A percentile compares a stretch with the other conserved stretches of the same genome.
Evolutionary conservation across 176 grass and related monocot species (phyloP).

Genomic region (Themeda triandra): DNA sequence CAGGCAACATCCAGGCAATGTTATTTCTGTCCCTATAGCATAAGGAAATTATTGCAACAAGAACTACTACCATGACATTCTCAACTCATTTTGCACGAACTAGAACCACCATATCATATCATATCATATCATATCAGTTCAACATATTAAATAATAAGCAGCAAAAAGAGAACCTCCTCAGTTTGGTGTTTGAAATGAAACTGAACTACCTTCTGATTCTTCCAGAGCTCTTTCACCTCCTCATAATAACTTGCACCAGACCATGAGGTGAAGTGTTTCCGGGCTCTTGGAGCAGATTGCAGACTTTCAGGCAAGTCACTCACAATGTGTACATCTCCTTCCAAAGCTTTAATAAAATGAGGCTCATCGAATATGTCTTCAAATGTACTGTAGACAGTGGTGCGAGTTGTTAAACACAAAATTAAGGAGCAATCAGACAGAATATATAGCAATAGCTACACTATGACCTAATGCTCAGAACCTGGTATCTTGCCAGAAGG

Average conservation of each 20-base stretch:
- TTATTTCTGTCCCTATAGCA: background rate
- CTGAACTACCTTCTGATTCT: slow-evolving; percentile 80
- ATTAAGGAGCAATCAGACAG: background rate
- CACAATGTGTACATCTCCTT: slow-evolving; percentile 73
- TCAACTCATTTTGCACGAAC: background rate
- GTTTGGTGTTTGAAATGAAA: background rate
- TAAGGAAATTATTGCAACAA: background rate
- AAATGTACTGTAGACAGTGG: slow-evolving; percentile 54
- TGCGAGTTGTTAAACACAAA: slow-evolving; percentile 13
- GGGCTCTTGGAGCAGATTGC: slow-evolving; percentile 69
- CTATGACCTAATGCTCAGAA: slow-evolving; percentile 26
- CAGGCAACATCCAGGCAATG: background rate
- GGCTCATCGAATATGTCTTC: slow-evolving; percentile 83
- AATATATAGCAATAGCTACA: background rate
- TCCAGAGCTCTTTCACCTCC: slow-evolving; percentile 66
- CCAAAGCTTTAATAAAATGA: slow-evolving; percentile 73
- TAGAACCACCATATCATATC: background rate
- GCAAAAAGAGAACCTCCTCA: background rate
- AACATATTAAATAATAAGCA: background rate
- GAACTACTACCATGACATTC: background rate
- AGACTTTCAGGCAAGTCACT: slow-evolving; percentile 67
- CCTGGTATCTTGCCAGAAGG: slow-evolving; percentile 98
- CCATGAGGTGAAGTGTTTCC: slow-evolving; percentile 96
- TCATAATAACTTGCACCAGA: slow-evolving; percentile 79
- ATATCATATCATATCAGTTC: slow-evolving; percentile 5